Evolutionary conservation across 1,284 basidiomycete species (phyloP), one percentile per base, ranked within the genome.

Genomic region (Ceratobasidium sp.): DNA sequence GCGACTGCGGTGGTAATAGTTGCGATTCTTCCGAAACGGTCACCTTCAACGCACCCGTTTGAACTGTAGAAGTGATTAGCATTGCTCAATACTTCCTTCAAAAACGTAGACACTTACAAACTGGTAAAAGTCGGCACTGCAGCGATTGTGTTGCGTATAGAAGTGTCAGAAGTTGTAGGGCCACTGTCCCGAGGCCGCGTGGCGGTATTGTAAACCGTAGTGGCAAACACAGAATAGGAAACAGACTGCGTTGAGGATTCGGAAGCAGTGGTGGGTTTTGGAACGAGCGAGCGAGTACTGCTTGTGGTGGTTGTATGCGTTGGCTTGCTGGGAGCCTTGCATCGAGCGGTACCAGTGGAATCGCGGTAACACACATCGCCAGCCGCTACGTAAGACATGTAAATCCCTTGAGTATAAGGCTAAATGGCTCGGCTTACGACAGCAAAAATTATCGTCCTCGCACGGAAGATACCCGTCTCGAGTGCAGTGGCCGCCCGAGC

Each of bases 361-460:
- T 71, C 69, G 28, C 69, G 69, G 28, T 56, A 71, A 42, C 69
- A 71, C 28, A 42, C 59, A 28, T 71, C 26, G 20, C 69, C 69
- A 23, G 69, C 33, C 20, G 54, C 56, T 52, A 54, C 54, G 23
- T 15, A 5, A 56, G n/a, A 46, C 23, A 50, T 44, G 3, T 42
- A 40, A 44, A 10, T 42, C 12, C 6, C 20, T 26, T 23, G 23
- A 6, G 23, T n/a, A 12, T 26, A 13, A 56, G 2, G 5, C 17
- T 6, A 15, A 13, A 13, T 20, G 48, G 5, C 3, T 50, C 5
- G 12, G 71, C 77, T 40, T 48, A 70, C 76, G 66, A 48, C 77
- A 78, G 59, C 77, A 78, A 52, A 74, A 73, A 44, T 73, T 65
- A 33, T 62, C 71, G 59, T 74, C 67, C 4, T 40, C 20, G 70